A percentile compares a stretch with the other conserved stretches of the same genome.
These are phyloP conservation scores for Porpolomopsis calyptriformis DNA, from an alignment of 768 basidiomycete genomes.

Conservation along the genomic window DNA sequence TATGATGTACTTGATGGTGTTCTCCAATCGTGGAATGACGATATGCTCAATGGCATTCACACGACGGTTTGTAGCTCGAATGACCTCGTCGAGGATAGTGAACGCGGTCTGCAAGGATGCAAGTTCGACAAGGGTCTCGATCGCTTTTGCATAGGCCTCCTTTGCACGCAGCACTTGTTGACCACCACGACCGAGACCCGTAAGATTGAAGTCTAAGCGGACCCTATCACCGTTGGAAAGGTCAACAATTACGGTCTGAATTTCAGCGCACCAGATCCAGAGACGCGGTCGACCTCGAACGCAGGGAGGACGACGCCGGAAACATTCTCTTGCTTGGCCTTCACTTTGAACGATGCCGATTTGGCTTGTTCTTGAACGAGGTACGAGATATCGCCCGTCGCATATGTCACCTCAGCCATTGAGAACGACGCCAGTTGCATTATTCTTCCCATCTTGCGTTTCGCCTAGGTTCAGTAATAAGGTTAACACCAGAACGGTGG, in stretches of 20 bases:
- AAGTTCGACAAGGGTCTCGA: constrained; percentile 93
- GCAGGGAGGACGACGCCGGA: constrained; percentile 93
- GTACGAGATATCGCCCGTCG: constrained; percentile 95
- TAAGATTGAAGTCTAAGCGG: constrained; percentile 81
- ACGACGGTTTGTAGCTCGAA: constrained; percentile 95
- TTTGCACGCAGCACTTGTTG: constrained; percentile 93
- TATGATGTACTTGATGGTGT: constrained; percentile 96
- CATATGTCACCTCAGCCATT: constrained; percentile 96
- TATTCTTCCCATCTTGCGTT: constrained; percentile 97
- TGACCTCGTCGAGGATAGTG: constrained; percentile 97
- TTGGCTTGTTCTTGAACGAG: constrained; percentile 95
- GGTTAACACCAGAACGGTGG: constrained; percentile 13
- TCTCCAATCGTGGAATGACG: constrained; percentile 88
- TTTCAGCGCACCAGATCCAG: constrained; percentile 57
- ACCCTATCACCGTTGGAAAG: neutral
- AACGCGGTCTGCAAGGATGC: constrained; percentile 97
- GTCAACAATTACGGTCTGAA: neutral
- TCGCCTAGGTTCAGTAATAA: constrained; percentile 51
- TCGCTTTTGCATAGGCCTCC: constrained; percentile 95
- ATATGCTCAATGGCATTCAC: constrained; percentile 99
- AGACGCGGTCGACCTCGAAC: constrained; percentile 82
- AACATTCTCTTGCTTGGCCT: constrained; percentile 95
- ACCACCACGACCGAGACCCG: constrained; percentile 92
- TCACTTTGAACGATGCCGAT: constrained; percentile 83
- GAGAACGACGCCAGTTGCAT: constrained; percentile 99